Conservation (phyloP, 2,329 filamentous ascomycete species). For the Paracoccidioides brasiliensis region DNA sequence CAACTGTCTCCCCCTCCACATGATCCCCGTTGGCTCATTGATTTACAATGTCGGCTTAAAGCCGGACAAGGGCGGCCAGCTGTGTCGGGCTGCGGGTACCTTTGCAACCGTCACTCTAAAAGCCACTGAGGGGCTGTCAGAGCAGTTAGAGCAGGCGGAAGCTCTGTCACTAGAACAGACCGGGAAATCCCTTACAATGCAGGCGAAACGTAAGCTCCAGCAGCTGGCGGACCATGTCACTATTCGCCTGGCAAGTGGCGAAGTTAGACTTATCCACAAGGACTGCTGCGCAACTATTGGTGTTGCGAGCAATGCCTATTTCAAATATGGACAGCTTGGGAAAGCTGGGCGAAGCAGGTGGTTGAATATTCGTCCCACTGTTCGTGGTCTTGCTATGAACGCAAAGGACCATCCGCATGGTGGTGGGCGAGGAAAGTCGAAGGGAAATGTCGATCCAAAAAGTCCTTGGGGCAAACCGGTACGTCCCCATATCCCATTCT, state of each 20-base stretch:
- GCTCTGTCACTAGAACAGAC: slow-evolving; percentile 5
- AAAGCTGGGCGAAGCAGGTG: slow-evolving; percentile 90
- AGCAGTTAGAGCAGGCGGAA: slow-evolving; percentile 8
- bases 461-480: slow-evolving; percentile 94
- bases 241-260: slow-evolving; percentile 80
- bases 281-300: slow-evolving; percentile 92
- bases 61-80: slow-evolving; percentile 61
- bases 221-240: slow-evolving; percentile 67
- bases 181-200: slow-evolving; percentile 24
- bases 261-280: slow-evolving; percentile 76
- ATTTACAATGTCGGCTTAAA: slow-evolving; percentile 79
- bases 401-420: slow-evolving; percentile 96
- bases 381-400: slow-evolving; percentile 98
- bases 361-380: slow-evolving; percentile 88
- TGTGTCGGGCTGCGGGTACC: slow-evolving; percentile 90
- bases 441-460: slow-evolving; percentile 90
- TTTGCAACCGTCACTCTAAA: slow-evolving; percentile 82
- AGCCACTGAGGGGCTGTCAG: slow-evolving; percentile 35
- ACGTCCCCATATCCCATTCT: slow-evolving; percentile 33
- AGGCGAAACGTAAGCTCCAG: slow-evolving; percentile 31
- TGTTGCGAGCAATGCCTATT: slow-evolving; percentile 82
- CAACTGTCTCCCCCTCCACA: slow-evolving; percentile 88
- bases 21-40: slow-evolving; percentile 88
- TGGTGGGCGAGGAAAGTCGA: slow-evolving; percentile 97
- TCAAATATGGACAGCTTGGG: slow-evolving; percentile 80